phyloP scores from a whole-genome alignment of 805 yeast species.

The Kodamaea neixiangensis region DNA sequence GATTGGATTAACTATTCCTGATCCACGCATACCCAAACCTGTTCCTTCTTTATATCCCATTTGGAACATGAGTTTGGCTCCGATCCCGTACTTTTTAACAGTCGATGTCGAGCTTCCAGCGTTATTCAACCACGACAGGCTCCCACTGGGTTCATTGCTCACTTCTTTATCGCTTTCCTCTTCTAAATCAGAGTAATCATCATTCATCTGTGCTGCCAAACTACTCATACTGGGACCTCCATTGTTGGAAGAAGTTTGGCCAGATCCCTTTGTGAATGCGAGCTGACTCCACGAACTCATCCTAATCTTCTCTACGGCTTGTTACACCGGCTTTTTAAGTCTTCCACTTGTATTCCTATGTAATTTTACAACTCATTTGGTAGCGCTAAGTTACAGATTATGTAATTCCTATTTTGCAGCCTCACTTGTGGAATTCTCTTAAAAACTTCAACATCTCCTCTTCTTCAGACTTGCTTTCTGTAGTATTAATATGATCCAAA shows the following conservation, averaged over 20 bases:
- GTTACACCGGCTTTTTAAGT: background rate
- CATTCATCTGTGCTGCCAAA: conserved; percentile 6
- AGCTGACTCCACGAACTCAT: background rate
- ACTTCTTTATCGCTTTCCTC: conserved; percentile 47
- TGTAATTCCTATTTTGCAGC: background rate
- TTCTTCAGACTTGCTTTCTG: conserved; percentile 17
- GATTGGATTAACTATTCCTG: conserved; percentile 82
- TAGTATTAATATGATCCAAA: conserved; percentile 26
- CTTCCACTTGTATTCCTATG: background rate
- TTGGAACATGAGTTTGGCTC: conserved; percentile 70
- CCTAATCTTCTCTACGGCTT: background rate
- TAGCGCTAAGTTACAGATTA: background rate
- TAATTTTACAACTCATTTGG: background rate
- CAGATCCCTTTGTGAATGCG: conserved; percentile 3
- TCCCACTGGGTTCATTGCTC: conserved; percentile 26
- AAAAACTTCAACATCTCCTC: conserved; percentile 26
- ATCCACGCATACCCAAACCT: conserved; percentile 75
- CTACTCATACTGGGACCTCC: conserved; percentile 9
- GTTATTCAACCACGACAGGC: background rate
- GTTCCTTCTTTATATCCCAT: conserved; percentile 89
- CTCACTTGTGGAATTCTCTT: conserved; percentile 1
- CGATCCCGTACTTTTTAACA: conserved; percentile 66
- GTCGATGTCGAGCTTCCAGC: background rate
- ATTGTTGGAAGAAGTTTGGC: background rate
- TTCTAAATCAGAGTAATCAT: conserved; percentile 10